Evolutionary conservation across 768 basidiomycete species (phyloP).

Genomic region (Termitomyces sp.): DNA sequence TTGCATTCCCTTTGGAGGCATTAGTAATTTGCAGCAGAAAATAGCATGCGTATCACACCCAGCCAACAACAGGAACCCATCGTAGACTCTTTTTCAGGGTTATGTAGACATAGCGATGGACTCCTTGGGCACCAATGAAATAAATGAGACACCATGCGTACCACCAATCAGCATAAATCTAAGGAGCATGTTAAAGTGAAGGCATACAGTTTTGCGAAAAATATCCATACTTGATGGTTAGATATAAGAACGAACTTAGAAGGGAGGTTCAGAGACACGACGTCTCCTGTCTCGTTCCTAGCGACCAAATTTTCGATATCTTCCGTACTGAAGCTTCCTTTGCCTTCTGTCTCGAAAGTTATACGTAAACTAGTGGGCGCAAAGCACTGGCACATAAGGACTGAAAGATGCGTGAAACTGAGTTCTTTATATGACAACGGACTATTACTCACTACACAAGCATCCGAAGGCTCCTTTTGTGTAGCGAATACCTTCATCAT

Average conservation of each 20-base stretch:
- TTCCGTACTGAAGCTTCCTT: slow-evolving; percentile 53
- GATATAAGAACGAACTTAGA: slow-evolving; percentile 79
- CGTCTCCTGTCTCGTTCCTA: slow-evolving; percentile 49
- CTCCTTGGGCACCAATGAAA: slow-evolving; percentile 53
- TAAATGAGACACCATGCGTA: slow-evolving; percentile 84
- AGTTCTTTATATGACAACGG: not conserved
- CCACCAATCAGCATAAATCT: slow-evolving; percentile 84
- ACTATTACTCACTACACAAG: slow-evolving; percentile 53
- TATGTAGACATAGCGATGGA: slow-evolving; percentile 76
- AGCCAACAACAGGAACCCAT: slow-evolving; percentile 79
- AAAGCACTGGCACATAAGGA: slow-evolving; percentile 78
- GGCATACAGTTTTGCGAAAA: not conserved
- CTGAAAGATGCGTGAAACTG: slow-evolving; percentile 26
- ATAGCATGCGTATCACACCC: slow-evolving; percentile 41
- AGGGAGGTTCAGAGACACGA: slow-evolving; percentile 63
- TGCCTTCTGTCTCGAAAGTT: slow-evolving; percentile 68
- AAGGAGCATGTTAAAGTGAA: not conserved
- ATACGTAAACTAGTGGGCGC: slow-evolving; percentile 69
- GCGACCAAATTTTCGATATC: slow-evolving; percentile 54
- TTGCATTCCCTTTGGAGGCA: slow-evolving; percentile 72
- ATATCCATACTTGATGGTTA: slow-evolving; percentile 77
- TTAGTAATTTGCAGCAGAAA: slow-evolving; percentile 1
- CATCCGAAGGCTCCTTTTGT: slow-evolving; percentile 81
- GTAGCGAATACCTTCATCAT: slow-evolving; percentile 66
- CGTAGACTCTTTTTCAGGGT: slow-evolving; percentile 89